Percentiles rank a stretch among this genome's conserved stretches.
Conservation (phyloP, 345 rosid genomes). For the Eucalyptus viminalis region DNA sequence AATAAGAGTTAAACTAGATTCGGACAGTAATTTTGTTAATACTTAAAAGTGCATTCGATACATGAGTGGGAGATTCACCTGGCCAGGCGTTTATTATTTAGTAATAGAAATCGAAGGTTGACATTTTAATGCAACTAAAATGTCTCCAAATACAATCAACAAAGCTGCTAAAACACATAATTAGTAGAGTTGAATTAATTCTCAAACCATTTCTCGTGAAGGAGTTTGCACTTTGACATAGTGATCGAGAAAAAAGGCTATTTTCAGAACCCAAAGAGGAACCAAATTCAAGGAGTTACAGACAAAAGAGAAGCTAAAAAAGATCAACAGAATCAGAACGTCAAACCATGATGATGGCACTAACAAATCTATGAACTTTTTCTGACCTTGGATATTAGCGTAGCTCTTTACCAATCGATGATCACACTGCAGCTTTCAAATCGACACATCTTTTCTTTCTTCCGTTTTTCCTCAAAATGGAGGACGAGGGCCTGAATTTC, state of each 20-base stretch:
- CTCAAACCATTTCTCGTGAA: background rate
- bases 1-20: background rate
- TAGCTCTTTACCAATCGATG: background rate
- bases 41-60: background rate
- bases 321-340: background rate
- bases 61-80: background rate
- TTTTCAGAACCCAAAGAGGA: background rate
- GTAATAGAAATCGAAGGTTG: background rate
- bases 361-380: background rate
- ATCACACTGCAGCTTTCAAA: background rate
- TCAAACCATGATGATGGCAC: background rate
- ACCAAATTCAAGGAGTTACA: background rate
- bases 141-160: background rate
- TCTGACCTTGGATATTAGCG: background rate
- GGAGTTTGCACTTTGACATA: background rate
- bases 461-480: constrained; percentile 8
- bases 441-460: background rate
- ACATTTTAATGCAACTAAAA: background rate
- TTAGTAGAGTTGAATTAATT: background rate
- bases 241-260: background rate
- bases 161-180: background rate
- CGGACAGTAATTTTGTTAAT: background rate
- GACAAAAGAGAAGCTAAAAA: background rate
- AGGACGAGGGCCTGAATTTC: constrained; percentile 29
- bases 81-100: background rate